phyloP scores from a whole-genome alignment of 2,329 filamentous ascomycete genomes.

The Fusarium sp. region DNA sequence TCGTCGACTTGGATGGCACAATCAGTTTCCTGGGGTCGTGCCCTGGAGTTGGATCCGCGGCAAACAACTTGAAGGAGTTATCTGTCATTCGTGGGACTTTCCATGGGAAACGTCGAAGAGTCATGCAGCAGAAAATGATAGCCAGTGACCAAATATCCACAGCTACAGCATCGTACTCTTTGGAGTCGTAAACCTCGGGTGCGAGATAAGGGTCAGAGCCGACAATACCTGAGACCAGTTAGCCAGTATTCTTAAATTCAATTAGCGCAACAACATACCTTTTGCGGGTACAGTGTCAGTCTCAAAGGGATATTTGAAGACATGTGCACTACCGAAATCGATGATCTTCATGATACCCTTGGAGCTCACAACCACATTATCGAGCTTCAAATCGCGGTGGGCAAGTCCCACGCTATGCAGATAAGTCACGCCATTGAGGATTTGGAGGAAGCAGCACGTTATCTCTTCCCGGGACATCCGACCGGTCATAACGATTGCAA shows the following conservation, averaged over 20 bases:
- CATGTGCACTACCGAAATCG: slow-evolving; percentile 96
- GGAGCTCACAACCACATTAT: slow-evolving; percentile 98
- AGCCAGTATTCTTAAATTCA: slow-evolving; percentile 5
- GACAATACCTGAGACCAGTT: slow-evolving; percentile 66
- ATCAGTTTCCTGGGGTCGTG: slow-evolving; percentile 69
- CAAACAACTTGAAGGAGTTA: slow-evolving; percentile 95
- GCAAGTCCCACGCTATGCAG: slow-evolving; percentile 95
- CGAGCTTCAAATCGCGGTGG: slow-evolving; percentile 94
- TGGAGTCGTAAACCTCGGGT: slow-evolving; percentile 94
- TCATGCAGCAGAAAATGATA: slow-evolving; percentile 99
- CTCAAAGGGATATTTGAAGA: slow-evolving; percentile 98
- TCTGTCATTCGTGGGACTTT: slow-evolving; percentile 92
- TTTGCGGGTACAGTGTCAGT: slow-evolving; percentile 65
- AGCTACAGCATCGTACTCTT: slow-evolving; percentile 92
- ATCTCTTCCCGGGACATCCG: slow-evolving; percentile 95
- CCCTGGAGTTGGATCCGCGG: slow-evolving; percentile 83
- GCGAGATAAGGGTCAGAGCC: slow-evolving; percentile 94
- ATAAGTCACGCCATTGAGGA: slow-evolving; percentile 93
- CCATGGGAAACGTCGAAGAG: slow-evolving; percentile 93
- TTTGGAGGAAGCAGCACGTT: slow-evolving; percentile 91
- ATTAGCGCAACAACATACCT: slow-evolving; percentile 43
- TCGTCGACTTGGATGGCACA: slow-evolving; percentile 59
- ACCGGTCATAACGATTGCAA: slow-evolving; percentile 98
- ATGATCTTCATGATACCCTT: slow-evolving; percentile 99
- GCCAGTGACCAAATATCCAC: slow-evolving; percentile 98